Evolutionary conservation across 2,329 filamentous ascomycete genomes (phyloP), one percentile per base, ranked within the genome.

Genomic region (Pleurostoma richardsiae): DNA sequence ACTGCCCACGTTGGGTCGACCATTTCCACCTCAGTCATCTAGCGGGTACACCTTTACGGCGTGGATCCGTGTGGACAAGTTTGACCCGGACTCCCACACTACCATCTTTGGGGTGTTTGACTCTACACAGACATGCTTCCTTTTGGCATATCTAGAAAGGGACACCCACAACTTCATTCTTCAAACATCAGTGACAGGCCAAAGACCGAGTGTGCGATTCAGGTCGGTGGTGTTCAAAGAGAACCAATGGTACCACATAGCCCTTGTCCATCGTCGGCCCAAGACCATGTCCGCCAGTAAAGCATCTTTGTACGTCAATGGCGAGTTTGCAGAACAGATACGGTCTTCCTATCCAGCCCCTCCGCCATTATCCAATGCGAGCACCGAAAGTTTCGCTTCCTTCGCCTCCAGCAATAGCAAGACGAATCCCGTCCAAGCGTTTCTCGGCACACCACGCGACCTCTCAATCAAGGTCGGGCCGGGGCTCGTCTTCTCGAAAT

Each of bases 91-190:
- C 41, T 84, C 87, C 11, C 94, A 99, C 64, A 99, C 94, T 0
- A 99, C 94, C 0, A 79, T 99, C 10, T 99, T 99, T 63, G 94
- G 94, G 29, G 89, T 94, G 6, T 97, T 95, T 65, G 94, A 99
- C 67, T 77, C 85, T 4, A 90, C 83, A 4, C 92, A 97, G 64
- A 90, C 88, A 4, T 99, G 94, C 65, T 99, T 99, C 59, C 71
- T 99, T 33, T 81, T 99, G 56, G 85, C 90, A 50, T 99, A 99
- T 60, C 76, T 99, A 38, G 95, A 99, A 63, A 90, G 86, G 60
- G 91, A 96, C 63, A 95, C 90, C 2, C 88, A 81, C 50, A 94
- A 96, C 66, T 87, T 99, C 55, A 99, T 99, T 55, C 73, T 99
- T 5, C 94, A 99, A 68, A 97, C 95, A 6, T 96, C 94, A 19